Conservation (phyloP, 441 rosid genomes). For the Arabidopsis lyrata region DNA sequence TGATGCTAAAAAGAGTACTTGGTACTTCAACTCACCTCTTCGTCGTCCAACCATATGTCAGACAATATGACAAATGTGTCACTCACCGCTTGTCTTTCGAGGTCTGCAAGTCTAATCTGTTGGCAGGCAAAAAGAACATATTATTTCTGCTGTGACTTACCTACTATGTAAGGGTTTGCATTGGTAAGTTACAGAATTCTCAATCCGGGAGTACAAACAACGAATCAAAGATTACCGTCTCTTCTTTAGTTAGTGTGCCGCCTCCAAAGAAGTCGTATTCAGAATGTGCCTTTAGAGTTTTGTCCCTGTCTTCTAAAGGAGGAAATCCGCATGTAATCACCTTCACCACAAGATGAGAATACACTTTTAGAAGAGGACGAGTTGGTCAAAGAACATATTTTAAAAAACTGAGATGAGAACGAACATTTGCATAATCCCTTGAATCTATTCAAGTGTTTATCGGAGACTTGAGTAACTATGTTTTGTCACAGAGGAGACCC, state of each 20-base stretch:
- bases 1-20: conserved; percentile 6
- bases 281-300: conserved; percentile 67
- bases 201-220: conserved; percentile 22
- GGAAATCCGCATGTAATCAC: conserved; percentile 95
- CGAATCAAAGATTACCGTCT: conserved; percentile 67
- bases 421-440: not conserved
- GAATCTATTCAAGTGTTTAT: not conserved
- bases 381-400: not conserved
- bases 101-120: conserved; percentile 68
- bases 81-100: conserved; percentile 72
- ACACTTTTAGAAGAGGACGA: conserved; percentile 4
- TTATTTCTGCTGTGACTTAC: conserved; percentile 16
- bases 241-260: conserved; percentile 75
- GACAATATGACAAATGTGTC: conserved; percentile 92
- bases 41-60: conserved; percentile 89
- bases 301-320: conserved; percentile 84
- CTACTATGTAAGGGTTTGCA: conserved; percentile 13
- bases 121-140: conserved; percentile 48
- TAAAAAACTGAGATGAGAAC: conserved; percentile 6
- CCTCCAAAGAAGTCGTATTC: conserved; percentile 90
- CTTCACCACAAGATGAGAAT: conserved; percentile 47
- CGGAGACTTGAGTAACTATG: not conserved
- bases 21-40: conserved; percentile 64
- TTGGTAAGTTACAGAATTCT: not conserved
- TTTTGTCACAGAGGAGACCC: conserved; percentile 16